Evolutionary conservation across 2,329 filamentous ascomycete species (phyloP), one percentile per base, ranked within the genome.

Genomic region (Alternaria viburni): DNA sequence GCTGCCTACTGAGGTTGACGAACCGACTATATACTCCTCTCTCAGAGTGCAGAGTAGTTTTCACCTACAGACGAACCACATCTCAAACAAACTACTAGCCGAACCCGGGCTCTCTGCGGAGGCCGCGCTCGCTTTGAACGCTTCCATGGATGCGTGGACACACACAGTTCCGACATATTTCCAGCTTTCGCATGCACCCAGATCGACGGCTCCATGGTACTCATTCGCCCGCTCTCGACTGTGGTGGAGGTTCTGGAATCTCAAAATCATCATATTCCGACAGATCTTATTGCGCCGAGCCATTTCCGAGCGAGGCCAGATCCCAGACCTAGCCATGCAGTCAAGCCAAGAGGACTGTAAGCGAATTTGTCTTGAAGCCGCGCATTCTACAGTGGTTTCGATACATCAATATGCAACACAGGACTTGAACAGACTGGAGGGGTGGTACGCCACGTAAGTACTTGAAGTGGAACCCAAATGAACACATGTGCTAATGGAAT

Each of bases 211-310:
- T 13, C 65, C 68, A 2, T 74, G 69, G 69, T 72, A 69, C 21
- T 28, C 65, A 10, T 74, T 74, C 28, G 71, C 71, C 2, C 68
- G 66, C 26, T 69, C 71, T 15, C 65, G 71, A 5, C 41, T 71
- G 7, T 74, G 71, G 71, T 74, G 71, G 71, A 67, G 71, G 50
- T 68, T 68, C 11, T 74, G 71, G 71, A 74, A 74, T 32, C 60
- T 74, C 5, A 72, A 73, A 28, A 74, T 74, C 10, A 74, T 74
- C 12, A 63, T 72, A 0, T 73, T 72, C 46, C 69, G 71, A 25
- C 71, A 74, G 41, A 70, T 74, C 11, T 49, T 74, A 26, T 62
- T 74, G 23, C 69, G 70, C 13, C 62, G 58, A 49, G 71, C 71
- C 8, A 74, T 74, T 19, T 67, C 69, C 6, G 65, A 70, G 47